Conservation (phyloP, 2,329 filamentous ascomycete genomes). For the Arthrobotrys iridis region DNA sequence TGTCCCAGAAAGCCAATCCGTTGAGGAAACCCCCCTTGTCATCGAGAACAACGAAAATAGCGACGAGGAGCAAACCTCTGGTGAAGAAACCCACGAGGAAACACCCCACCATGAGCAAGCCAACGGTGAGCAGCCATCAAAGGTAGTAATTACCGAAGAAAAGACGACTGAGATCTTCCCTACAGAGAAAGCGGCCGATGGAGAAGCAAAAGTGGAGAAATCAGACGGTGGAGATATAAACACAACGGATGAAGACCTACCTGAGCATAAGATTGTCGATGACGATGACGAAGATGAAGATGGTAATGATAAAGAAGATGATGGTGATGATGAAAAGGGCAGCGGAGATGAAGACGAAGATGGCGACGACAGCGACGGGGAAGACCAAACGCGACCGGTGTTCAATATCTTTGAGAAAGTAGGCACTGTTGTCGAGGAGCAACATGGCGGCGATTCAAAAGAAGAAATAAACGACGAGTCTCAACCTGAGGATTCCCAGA, state of each 20-base stretch:
- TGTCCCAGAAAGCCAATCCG: neutral
- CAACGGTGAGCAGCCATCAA: neutral
- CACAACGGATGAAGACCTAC: neutral
- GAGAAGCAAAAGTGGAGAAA: neutral
- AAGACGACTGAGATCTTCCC: neutral
- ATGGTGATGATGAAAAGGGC: neutral
- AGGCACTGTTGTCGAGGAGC: constrained; percentile 1
- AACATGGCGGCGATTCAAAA: neutral
- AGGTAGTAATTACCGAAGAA: neutral
- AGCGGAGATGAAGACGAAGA: neutral
- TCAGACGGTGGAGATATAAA: neutral
- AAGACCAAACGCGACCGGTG: neutral
- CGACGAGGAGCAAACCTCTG: neutral
- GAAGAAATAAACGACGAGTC: neutral
- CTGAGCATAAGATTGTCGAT: neutral
- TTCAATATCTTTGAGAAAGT: constrained; percentile 20
- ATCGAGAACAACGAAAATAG: neutral
- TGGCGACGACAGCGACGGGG: neutral
- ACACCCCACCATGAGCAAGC: neutral
- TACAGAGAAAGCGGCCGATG: neutral
- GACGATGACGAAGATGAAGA: neutral
- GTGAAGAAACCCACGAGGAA: neutral
- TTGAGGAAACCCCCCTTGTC: neutral
- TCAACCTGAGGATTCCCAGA: neutral
- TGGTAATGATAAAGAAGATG: neutral